phyloP scores from a whole-genome alignment of 2,329 filamentous ascomycete genomes.

The Metarhizium guizhouense region DNA sequence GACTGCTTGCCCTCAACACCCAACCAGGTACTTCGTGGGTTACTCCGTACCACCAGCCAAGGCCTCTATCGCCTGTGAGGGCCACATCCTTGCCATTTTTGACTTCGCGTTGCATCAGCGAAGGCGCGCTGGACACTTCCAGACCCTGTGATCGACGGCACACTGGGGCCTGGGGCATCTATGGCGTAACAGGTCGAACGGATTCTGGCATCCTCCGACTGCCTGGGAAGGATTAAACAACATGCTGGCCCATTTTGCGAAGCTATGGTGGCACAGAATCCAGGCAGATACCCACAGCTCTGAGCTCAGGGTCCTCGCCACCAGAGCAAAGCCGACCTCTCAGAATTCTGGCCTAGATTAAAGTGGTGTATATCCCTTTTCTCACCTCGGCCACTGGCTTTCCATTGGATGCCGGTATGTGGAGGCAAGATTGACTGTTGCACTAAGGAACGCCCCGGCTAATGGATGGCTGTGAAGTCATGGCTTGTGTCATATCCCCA shows the following conservation, averaged over 20 bases:
- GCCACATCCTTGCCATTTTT: background rate
- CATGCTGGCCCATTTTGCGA: background rate
- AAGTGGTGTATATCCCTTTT: too few relatives aligned
- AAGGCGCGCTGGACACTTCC: background rate
- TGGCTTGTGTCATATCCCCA: background rate
- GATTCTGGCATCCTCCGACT: background rate
- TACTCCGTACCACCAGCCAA: background rate
- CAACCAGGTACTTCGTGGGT: background rate
- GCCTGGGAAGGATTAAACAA: too few relatives aligned
- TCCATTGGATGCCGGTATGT: background rate
- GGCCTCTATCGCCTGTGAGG: background rate
- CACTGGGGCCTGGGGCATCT: conserved; percentile 2
- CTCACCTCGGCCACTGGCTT: background rate
- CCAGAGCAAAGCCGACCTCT: background rate
- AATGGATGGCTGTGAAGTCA: background rate
- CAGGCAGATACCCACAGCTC: background rate
- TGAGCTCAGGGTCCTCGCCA: background rate
- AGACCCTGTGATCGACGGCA: conserved; percentile 1
- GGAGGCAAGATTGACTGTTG: background rate
- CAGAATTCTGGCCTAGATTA: background rate
- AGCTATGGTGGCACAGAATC: background rate
- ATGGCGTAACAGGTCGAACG: conserved; percentile 1
- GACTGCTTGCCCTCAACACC: background rate
- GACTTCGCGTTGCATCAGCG: background rate
- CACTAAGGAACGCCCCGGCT: background rate